phyloP scores from a whole-genome alignment of 352 stramenopile genomes.

The Phytophthora ramorum region DNA sequence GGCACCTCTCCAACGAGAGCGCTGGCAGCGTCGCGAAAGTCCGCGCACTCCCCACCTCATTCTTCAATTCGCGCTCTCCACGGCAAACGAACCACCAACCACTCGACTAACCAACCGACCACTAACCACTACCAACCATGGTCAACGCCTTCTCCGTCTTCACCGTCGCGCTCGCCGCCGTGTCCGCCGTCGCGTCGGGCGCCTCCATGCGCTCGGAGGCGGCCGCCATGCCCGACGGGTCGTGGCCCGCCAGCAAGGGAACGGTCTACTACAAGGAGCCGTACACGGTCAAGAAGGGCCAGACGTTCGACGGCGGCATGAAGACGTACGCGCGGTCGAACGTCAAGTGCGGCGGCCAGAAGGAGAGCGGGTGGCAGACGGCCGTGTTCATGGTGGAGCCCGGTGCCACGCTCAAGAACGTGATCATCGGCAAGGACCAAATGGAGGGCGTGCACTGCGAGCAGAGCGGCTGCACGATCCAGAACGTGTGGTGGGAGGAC shows the following conservation, averaged over 20 bases:
- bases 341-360: too few species aligned
- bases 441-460: too few species aligned
- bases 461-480: too few species aligned
- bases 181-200: constrained; percentile 15
- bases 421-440: too few species aligned
- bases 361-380: constrained; percentile 8
- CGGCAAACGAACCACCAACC: constrained; percentile 12
- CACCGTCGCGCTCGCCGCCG: constrained; percentile 11
- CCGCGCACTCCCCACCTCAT: constrained; percentile 4
- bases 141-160: constrained; percentile 20
- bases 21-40: neutral
- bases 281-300: constrained; percentile 41
- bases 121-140: constrained; percentile 7
- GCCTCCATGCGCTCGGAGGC: constrained; percentile 26
- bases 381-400: constrained; percentile 35
- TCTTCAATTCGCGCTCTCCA: constrained; percentile 20
- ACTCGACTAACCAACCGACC: neutral
- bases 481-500: too few species aligned
- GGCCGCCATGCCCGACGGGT: constrained; percentile 31
- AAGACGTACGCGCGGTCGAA: constrained; percentile 45
- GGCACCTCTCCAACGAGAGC: neutral
- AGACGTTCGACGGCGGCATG: constrained; percentile 49
- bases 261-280: constrained; percentile 27
- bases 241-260: constrained; percentile 37
- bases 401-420: too few species aligned